Base-by-base conservation (phyloP, 2,329 filamentous ascomycete genomes). In the Fusarium humuli region DNA sequence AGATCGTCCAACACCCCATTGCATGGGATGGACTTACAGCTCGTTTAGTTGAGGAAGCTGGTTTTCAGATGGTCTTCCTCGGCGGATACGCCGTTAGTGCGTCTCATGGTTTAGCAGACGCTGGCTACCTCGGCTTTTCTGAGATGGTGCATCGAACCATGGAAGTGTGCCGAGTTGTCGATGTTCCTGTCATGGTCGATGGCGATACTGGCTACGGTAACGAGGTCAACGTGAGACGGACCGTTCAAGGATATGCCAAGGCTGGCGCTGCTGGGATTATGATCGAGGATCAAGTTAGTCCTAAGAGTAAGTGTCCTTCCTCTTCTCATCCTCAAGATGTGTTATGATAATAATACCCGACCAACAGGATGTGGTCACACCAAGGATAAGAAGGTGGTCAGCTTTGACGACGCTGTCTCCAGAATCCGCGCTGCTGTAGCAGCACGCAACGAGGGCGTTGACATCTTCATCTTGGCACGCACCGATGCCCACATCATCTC, bases 201-300 rank as follows among this genome's bases (percentile, higher is more conserved):
- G 83, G 82, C 0, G 83, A 85, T 61, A 85, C 83, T 0, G 83
- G 83, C 3, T 85, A 85, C 47, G 83, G 83, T 5, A 80, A 81
- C 47, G 81, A 83, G 5, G 80, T 84, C 72, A 85, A 84, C 37
- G 83, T 85, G 0, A 78, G 77, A 49, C 69, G 83, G 14, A 84
- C 83, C 0, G 83, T 85, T 2, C 66, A 67, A 66, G 76, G 76
- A 5, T 84, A 80, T 69, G 83, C 82, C 0, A 72, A 73, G 6
- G 82, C 82, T 0, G 82, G 79, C 5, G 79, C 79, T 0, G 79
- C 79, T 16, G 79, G 79, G 1, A 61, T 80, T 42, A 79, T 80
- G 81, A 83, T 85, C 61, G 83, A 85, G 60, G 83, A 85, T 54
- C 83, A 84, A 66, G 83, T 80, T 0, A 85, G 83, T 83, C 83